phyloP scores from a whole-genome alignment of 2,329 filamentous ascomycete genomes.

The Scleromitrula shiraiana region DNA sequence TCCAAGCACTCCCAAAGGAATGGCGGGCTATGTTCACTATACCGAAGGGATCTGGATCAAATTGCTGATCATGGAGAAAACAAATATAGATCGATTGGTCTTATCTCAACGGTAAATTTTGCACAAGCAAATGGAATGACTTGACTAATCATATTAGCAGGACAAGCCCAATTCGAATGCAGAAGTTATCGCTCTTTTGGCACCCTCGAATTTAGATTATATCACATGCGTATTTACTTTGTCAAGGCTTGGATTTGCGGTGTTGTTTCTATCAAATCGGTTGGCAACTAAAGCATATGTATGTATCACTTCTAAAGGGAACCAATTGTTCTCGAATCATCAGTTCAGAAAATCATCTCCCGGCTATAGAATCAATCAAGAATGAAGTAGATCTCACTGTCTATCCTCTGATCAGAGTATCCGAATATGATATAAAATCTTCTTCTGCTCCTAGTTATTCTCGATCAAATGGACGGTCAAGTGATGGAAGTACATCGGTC shows the following conservation, averaged over 20 bases:
- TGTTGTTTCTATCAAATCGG: constrained; percentile 46
- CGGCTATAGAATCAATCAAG: constrained; percentile 11
- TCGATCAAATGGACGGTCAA: constrained; percentile 26
- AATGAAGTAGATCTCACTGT: constrained; percentile 16
- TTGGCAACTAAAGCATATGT: constrained; percentile 43
- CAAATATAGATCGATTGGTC: constrained; percentile 17
- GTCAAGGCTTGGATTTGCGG: constrained; percentile 43
- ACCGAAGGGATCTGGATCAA: constrained; percentile 25
- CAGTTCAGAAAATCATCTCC: constrained; percentile 7
- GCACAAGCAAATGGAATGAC: too few species aligned
- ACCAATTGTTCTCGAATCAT: constrained; percentile 25
- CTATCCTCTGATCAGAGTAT: constrained; percentile 16
- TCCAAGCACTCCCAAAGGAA: constrained; percentile 17
- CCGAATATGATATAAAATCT: constrained; percentile 12
- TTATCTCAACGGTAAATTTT: constrained; percentile 18
- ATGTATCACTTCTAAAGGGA: constrained; percentile 37
- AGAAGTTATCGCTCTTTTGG: constrained; percentile 19
- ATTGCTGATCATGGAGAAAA: constrained; percentile 25
- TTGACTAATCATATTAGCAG: neutral
- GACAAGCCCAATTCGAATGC: neutral
- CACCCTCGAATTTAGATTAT: constrained; percentile 38
- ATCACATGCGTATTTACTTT: constrained; percentile 45
- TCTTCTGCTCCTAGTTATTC: constrained; percentile 10
- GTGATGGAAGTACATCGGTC: constrained; percentile 39
- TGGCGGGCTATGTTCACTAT: constrained; percentile 24